phyloP scores from a whole-genome alignment of 306 rosid genomes.

The Psophocarpus tetragonolobus region DNA sequence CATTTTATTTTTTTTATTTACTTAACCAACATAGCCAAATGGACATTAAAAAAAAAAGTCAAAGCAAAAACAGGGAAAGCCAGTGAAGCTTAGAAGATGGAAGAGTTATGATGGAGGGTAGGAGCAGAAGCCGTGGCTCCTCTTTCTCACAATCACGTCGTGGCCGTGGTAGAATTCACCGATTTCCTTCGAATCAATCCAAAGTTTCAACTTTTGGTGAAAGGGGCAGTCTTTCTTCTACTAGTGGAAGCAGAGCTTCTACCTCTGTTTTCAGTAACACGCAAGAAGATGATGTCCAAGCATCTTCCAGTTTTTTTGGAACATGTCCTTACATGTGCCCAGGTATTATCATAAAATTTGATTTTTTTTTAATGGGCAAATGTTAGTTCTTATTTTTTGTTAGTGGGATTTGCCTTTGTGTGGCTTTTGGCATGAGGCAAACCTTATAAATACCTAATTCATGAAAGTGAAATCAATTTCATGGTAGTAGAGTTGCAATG shows the following conservation, averaged over 20 bases:
- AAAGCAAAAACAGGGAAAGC: background rate
- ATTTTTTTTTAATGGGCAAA: too few species aligned
- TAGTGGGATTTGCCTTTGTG: too few species aligned
- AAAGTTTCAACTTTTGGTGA: conserved; percentile 25
- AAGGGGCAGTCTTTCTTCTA: conserved; percentile 32
- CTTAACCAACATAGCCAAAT: too few species aligned
- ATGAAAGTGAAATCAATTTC: background rate
- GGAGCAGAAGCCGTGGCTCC: conserved; percentile 32
- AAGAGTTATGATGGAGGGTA: conserved; percentile 43
- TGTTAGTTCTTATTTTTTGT: too few species aligned
- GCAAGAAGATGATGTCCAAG: conserved; percentile 25
- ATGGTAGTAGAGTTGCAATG: background rate
- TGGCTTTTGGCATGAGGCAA: too few species aligned
- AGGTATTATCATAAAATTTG: too few species aligned
- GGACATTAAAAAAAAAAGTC: background rate
- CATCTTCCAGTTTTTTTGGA: conserved; percentile 47
- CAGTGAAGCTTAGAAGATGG: background rate
- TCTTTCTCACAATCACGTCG: conserved; percentile 32
- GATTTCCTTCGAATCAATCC: conserved; percentile 20
- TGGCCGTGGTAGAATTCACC: conserved; percentile 23
- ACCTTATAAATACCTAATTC: background rate
- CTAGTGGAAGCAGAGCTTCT: background rate
- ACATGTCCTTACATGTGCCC: conserved; percentile 90
- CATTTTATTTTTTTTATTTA: too few species aligned
- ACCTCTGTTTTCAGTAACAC: conserved; percentile 13